Conservation (phyloP, 1,139 yeast genomes). For the Saccharomyces hybrid region DNA sequence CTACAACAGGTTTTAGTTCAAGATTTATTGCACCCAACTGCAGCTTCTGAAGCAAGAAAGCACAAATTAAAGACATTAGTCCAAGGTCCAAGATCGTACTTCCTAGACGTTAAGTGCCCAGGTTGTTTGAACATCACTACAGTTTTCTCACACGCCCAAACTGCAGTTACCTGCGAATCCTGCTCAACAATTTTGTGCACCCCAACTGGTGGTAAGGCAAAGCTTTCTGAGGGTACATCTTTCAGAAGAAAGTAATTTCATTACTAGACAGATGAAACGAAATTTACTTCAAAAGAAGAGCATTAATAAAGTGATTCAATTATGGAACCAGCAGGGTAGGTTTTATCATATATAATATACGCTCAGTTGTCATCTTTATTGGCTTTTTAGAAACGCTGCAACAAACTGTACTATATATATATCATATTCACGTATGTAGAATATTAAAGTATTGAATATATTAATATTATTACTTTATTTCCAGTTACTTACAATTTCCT, state of each 20-base stretch:
- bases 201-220: constrained; percentile 99
- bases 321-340: background rate
- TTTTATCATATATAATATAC: constrained; percentile 1
- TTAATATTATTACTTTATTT: background rate
- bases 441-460: background rate
- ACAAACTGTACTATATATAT: constrained; percentile 1
- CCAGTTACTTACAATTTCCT: background rate
- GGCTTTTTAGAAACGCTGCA: background rate
- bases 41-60: constrained; percentile 92
- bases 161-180: constrained; percentile 98
- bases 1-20: constrained; percentile 76
- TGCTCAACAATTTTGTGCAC: constrained; percentile 98
- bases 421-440: background rate
- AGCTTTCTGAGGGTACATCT: constrained; percentile 97
- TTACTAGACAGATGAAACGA: background rate
- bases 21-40: constrained; percentile 95
- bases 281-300: background rate
- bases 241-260: constrained; percentile 92
- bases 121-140: constrained; percentile 99
- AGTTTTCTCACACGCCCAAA: constrained; percentile 99
- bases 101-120: constrained; percentile 99
- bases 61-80: constrained; percentile 98
- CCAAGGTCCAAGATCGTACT: constrained; percentile 96
- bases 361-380: background rate
- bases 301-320: background rate